Evolutionary conservation across 2,329 filamentous ascomycete species (phyloP), one percentile per base, ranked within the genome.

Genomic region (Emmonsia crescens): DNA sequence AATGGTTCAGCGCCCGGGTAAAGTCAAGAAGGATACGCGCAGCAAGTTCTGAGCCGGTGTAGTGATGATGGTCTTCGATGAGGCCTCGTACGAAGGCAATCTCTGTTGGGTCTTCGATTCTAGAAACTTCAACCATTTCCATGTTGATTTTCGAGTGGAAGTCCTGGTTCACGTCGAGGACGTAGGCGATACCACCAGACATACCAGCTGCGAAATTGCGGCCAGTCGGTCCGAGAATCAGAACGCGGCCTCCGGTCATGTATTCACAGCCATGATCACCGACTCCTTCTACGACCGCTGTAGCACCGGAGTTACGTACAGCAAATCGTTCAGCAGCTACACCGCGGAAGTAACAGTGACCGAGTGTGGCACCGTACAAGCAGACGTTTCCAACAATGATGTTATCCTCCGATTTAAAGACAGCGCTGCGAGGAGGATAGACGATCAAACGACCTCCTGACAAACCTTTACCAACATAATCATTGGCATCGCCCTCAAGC

Each of bases 131-230:
- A 68, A 97, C 93, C 93, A 97, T 96, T 79, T 97, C 93, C 71
- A 86, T 88, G 79, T 97, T 97, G 78, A 96, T 88, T 83, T 96
- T 96, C 69, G 87, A 85, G 75, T 89, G 81, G 79, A 96, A 96
- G 77, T 96, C 91, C 66, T 88, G 84, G 74, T 93, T 84, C 72
- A 94, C 88, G 72, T 97, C 93, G 36, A 97, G 84, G 60, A 96
- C 85, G 71, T 96, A 97, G 21, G 92, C 92, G 70, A 97, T 96
- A 81, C 93, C 93, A 72, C 93, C 93, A 71, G 92, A 96, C 93
- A 97, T 97, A 82, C 93, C 93, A 64, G 93, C 93, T 69, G 92
- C 93, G 72, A 97, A 97, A 82, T 97, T 97, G 69, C 93, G 92
- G 54, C 93, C 93, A 72, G 91, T 96, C 70, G 84, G 85, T 62